Conservation (phyloP, 495 filamentous ascomycete species). For the Copromyces sp. region DNA sequence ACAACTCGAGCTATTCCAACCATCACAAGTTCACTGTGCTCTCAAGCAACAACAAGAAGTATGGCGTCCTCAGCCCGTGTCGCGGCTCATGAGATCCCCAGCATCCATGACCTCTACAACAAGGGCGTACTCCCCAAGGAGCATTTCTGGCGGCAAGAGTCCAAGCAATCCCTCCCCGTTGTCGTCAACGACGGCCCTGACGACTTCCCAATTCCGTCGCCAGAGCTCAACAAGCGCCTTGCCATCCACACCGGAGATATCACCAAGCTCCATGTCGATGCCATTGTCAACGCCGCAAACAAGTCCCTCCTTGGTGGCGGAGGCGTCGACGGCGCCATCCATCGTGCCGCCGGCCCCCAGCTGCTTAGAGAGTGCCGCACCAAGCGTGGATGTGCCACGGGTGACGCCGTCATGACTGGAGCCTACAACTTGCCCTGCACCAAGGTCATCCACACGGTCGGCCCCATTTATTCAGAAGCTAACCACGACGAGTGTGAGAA, state of each 20-base stretch:
- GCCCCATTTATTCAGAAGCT: constrained; percentile 58
- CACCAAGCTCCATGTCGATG: constrained; percentile 66
- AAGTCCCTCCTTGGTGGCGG: constrained; percentile 67
- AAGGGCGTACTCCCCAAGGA: constrained; percentile 14
- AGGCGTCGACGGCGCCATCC: constrained; percentile 84
- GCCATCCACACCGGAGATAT: constrained; percentile 68
- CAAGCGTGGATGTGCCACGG: constrained; percentile 64
- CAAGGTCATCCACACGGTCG: constrained; percentile 82
- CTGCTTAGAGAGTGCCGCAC: constrained; percentile 59
- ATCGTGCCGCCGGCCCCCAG: constrained; percentile 62
- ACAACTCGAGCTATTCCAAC: background rate
- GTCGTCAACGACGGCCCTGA: constrained; percentile 12
- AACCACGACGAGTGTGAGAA: constrained; percentile 32
- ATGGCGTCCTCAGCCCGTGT: background rate
- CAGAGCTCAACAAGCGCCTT: constrained; percentile 60
- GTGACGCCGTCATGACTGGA: constrained; percentile 71
- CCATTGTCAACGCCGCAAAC: constrained; percentile 93
- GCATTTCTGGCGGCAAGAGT: constrained; percentile 9
- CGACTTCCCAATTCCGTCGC: constrained; percentile 27
- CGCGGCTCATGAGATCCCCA: constrained; percentile 47
- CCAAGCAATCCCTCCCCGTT: constrained; percentile 4
- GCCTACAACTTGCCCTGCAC: constrained; percentile 67
- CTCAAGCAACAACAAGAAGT: background rate
- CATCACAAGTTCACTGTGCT: background rate
- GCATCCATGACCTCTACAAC: constrained; percentile 51